A percentile compares a stretch with the other conserved stretches of the same genome.
These are phyloP conservation scores for Cicer pinnatifidum DNA, from an alignment of 306 rosid genomes.

Conservation along the genomic window DNA sequence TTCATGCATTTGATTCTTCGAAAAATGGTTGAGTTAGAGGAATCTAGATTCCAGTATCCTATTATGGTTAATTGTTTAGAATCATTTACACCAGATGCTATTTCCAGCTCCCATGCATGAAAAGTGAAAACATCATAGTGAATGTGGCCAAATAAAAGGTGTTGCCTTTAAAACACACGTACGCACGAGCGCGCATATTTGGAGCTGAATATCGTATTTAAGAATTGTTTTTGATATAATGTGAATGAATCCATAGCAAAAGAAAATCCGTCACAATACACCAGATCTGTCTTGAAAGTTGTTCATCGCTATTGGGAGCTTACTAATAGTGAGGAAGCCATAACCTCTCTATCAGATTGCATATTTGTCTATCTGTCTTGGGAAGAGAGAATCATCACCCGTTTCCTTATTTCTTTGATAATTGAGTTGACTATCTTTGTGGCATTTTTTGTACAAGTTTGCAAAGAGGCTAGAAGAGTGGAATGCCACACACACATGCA, in stretches of 20 bases:
- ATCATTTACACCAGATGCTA: constrained; percentile 5
- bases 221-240: neutral
- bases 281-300: neutral
- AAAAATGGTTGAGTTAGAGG: constrained; percentile 1
- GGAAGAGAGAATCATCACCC: neutral
- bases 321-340: neutral
- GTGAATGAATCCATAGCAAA: constrained; percentile 3
- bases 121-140: constrained; percentile 11
- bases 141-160: neutral
- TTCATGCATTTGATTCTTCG: constrained; percentile 25
- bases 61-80: neutral
- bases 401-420: neutral
- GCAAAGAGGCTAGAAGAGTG: neutral
- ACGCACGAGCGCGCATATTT: too few relatives aligned
- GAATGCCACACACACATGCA: neutral
- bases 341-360: neutral
- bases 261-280: neutral
- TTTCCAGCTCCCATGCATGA: neutral
- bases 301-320: neutral
- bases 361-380: neutral
- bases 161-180: too few relatives aligned
- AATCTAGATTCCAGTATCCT: neutral
- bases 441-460: neutral
- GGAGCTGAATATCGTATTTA: too few relatives aligned
- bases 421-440: neutral